Evolutionary conservation across 129 eudicot species (phyloP), one percentile per base, ranked within the genome.

Genomic region (Heracleum sosnowskyi): DNA sequence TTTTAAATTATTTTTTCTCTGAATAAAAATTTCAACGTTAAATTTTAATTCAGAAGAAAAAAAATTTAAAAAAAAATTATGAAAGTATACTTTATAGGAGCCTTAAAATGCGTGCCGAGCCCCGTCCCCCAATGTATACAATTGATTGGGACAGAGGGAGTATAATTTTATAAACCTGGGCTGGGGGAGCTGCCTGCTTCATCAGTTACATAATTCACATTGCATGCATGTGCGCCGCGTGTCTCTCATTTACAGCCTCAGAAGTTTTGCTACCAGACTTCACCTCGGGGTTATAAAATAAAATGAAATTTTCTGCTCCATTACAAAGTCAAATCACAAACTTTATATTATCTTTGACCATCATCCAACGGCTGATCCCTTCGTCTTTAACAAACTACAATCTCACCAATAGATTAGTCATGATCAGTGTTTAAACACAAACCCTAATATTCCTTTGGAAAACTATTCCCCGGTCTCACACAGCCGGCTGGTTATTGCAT

Each of bases 191-290:
- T 73, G 51, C 51, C 53, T 39, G 55, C 76, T 73, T 73, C 76
- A 41, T 24, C 76, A 41, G 24, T 73, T 35, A 9, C 66, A n/a
- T 9, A 22, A 22, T 24, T 24, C 28, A 20, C 15, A 34, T 11
- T 73, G 36, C 53, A 3, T 73, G 55, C 76, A 73, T 73, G 76
- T 11, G 3, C 35, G 76, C 41, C 55, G 53, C 76, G 76, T 73
- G 76, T 44, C 55, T 6, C n/a, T 0, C 7, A 0, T 6, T 11
- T 0, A 57, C 5, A 2, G 5, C 66, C 9, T n/a, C 29, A n/a
- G 1, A n/a, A n/a, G 0, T 11, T 57, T 22, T 0, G 5, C 33
- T 57, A 57, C 66, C 66, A n/a, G n/a, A 57, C 66, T 9, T 7
- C 66, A 57, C 66, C 66, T 57, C 66, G 66, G 66, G 28, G 5